Evolutionary conservation across 805 yeast genomes (phyloP).

Genomic region (Clavispora vitiphila): DNA sequence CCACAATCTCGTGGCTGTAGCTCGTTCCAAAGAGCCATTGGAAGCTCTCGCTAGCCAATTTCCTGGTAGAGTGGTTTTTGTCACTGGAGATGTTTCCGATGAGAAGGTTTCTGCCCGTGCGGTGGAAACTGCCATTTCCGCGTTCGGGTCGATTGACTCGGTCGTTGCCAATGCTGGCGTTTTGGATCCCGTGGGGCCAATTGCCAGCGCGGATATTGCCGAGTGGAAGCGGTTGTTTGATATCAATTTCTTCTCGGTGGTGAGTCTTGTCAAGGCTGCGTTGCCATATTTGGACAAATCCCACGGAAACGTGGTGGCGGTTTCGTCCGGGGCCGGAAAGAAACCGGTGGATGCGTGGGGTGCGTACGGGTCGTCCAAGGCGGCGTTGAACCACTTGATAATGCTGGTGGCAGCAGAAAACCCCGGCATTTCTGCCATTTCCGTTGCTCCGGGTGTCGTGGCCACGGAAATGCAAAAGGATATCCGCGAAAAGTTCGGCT

Average conservation of each 20-base stretch:
- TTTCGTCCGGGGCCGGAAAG: conserved; percentile 84
- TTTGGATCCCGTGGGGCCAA: conserved; percentile 65
- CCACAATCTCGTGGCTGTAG: conserved; percentile 59
- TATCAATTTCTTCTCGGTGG: conserved; percentile 72
- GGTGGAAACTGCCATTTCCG: conserved; percentile 40
- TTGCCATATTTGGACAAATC: conserved; percentile 54
- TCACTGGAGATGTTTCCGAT: conserved; percentile 59
- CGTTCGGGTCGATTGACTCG: conserved; percentile 57
- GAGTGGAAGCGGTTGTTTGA: conserved; percentile 66
- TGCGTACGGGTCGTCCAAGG: conserved; percentile 88
- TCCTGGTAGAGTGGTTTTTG: conserved; percentile 48
- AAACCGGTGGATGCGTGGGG: conserved; percentile 70
- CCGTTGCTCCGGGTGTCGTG: conserved; percentile 94
- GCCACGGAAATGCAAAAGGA: conserved; percentile 84
- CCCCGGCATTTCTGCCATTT: conserved; percentile 47
- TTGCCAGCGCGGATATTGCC: conserved; percentile 47
- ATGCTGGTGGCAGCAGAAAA: conserved; percentile 66
- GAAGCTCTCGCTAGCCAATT: conserved; percentile 36
- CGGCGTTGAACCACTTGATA: conserved; percentile 80
- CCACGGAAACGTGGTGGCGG: conserved; percentile 67
- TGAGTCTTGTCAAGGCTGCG: conserved; percentile 49
- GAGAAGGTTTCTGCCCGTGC: conserved; percentile 30
- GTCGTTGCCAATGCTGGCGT: conserved; percentile 79
- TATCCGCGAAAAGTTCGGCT: conserved; percentile 62
- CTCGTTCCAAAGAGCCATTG: conserved; percentile 55